These are phyloP conservation scores for Cercospora sp. DNA, from an alignment of 2,329 filamentous ascomycete genomes.

Conservation along the genomic window DNA sequence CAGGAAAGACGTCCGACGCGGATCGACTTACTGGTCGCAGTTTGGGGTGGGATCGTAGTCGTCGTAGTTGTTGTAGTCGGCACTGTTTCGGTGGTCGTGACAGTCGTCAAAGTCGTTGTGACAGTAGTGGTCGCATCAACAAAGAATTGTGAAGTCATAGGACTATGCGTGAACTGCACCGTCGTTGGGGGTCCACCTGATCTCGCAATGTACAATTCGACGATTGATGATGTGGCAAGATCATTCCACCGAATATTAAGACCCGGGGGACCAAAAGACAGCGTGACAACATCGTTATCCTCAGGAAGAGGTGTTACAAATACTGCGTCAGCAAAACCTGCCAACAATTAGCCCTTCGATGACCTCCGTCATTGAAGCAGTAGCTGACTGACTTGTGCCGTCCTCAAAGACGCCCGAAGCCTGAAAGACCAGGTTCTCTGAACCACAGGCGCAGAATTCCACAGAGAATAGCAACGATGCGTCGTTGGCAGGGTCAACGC, in stretches of 20 bases:
- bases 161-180: neutral
- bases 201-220: neutral
- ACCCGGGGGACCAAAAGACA: too few species aligned
- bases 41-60: neutral
- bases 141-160: neutral
- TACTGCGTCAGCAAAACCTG: too few species aligned
- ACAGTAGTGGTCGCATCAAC: neutral
- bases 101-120: neutral
- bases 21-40: neutral
- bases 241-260: neutral
- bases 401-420: neutral
- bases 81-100: neutral
- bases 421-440: accelerated
- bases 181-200: neutral
- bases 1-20: neutral
- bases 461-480: neutral
- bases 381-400: neutral
- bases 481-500: neutral
- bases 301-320: too few species aligned
- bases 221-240: neutral
- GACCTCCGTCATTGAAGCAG: neutral
- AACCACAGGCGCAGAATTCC: neutral
- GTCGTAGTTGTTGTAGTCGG: neutral
- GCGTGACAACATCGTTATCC: too few species aligned
- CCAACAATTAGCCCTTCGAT: neutral